Evolutionary conservation across 2,329 filamentous ascomycete genomes (phyloP).

Genomic region (Fusarium ambrosium): DNA sequence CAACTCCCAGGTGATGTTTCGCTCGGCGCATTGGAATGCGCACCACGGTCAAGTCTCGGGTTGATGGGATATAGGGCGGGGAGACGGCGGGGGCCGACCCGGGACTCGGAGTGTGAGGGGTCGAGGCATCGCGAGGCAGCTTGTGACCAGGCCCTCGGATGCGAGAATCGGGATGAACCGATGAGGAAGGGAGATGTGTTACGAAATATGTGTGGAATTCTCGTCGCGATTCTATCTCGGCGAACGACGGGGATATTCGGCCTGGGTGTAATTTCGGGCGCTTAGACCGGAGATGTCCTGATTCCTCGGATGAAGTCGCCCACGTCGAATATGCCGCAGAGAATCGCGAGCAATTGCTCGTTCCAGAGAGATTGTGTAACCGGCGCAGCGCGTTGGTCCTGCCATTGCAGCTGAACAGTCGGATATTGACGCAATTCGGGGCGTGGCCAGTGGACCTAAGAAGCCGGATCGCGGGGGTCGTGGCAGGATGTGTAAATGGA

Average conservation of each 20-base stretch:
- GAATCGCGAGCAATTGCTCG: neutral
- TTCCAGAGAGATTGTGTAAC: neutral
- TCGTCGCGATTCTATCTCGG: slow-evolving; percentile 53
- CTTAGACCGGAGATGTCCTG: slow-evolving; percentile 25
- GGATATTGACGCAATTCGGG: slow-evolving; percentile 14
- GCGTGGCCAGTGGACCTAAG: slow-evolving; percentile 30
- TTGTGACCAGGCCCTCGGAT: slow-evolving; percentile 80
- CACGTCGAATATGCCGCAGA: slow-evolving; percentile 12
- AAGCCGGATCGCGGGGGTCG: slow-evolving; percentile 34
- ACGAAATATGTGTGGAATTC: slow-evolving; percentile 97
- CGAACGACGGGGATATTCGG: slow-evolving; percentile 15
- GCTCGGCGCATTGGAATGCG: slow-evolving; percentile 93
- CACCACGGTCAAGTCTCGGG: slow-evolving; percentile 89
- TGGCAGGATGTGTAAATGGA: slow-evolving; percentile 34
- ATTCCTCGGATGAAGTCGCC: slow-evolving; percentile 22
- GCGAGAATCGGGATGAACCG: slow-evolving; percentile 87
- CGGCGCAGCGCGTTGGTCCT: slow-evolving; percentile 12
- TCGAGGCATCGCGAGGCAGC: slow-evolving; percentile 86
- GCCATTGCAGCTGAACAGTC: neutral
- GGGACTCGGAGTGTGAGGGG: slow-evolving; percentile 74
- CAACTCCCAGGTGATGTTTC: slow-evolving; percentile 94
- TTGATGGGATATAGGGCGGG: slow-evolving; percentile 67
- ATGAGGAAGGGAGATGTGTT: slow-evolving; percentile 93
- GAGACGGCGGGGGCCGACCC: slow-evolving; percentile 71
- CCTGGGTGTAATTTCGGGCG: slow-evolving; percentile 13